Conservation (phyloP, 805 yeast species). For the Wickerhamomyces canadensis region DNA sequence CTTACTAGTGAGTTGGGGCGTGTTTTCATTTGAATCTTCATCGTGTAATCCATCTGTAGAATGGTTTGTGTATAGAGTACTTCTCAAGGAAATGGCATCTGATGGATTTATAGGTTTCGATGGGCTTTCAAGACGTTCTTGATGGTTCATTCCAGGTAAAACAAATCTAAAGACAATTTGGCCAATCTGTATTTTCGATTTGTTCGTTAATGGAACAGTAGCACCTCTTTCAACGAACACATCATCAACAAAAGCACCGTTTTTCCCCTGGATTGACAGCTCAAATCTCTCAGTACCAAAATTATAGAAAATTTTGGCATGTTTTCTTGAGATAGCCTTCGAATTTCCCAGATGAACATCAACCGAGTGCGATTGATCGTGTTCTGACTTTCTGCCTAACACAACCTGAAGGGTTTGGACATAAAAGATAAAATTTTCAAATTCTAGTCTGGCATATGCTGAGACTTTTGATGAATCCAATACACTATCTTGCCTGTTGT, state of each 20-base stretch:
- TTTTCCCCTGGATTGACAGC: slow-evolving; percentile 84
- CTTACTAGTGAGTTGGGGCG: slow-evolving; percentile 15
- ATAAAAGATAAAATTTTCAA: slow-evolving; percentile 88
- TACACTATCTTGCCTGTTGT: background rate
- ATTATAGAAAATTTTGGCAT: slow-evolving; percentile 93
- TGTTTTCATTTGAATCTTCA: slow-evolving; percentile 9
- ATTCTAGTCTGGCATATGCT: slow-evolving; percentile 72
- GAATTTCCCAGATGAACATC: slow-evolving; percentile 92
- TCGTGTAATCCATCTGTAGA: slow-evolving; percentile 6
- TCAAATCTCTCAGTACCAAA: slow-evolving; percentile 96
- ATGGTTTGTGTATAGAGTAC: slow-evolving; percentile 36
- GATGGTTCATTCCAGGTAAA: slow-evolving; percentile 60
- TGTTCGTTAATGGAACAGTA: slow-evolving; percentile 81
- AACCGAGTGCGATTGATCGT: slow-evolving; percentile 61
- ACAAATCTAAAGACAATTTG: slow-evolving; percentile 86
- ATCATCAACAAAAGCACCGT: slow-evolving; percentile 96
- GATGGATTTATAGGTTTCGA: slow-evolving; percentile 49
- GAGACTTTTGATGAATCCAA: slow-evolving; percentile 31
- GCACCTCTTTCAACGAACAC: slow-evolving; percentile 83
- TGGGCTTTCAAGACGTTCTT: slow-evolving; percentile 24
- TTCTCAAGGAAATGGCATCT: slow-evolving; percentile 53
- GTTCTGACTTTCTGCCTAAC: slow-evolving; percentile 83
- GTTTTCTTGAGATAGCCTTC: slow-evolving; percentile 89
- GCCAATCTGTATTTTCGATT: slow-evolving; percentile 86
- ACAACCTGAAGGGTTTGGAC: slow-evolving; percentile 95